phyloP scores from a whole-genome alignment of 1,284 basidiomycete genomes.

The Sanghuangporus weigelae region DNA sequence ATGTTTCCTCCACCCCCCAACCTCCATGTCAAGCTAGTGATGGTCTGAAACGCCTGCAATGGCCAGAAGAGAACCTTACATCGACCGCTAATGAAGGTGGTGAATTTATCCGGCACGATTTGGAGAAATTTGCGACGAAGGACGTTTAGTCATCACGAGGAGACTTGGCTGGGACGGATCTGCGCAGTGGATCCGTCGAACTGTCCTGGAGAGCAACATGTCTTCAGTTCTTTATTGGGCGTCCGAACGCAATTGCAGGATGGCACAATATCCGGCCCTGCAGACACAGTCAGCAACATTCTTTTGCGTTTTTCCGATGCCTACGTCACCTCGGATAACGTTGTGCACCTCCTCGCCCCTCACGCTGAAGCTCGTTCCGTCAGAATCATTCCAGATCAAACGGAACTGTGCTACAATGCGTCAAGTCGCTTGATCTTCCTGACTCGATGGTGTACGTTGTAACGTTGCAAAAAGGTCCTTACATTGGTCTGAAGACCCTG shows the following conservation, averaged over 20 bases:
- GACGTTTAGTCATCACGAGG: background rate
- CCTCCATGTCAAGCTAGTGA: background rate
- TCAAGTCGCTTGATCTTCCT: conserved; percentile 12
- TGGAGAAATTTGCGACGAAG: background rate
- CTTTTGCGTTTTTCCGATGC: conserved; percentile 23
- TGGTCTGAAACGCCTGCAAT: background rate
- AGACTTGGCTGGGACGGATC: conserved; percentile 3
- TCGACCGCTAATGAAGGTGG: background rate
- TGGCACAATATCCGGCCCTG: conserved; percentile 24
- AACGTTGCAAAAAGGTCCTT: conserved; percentile 4
- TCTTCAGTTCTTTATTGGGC: conserved; percentile 24
- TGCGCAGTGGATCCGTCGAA: conserved; percentile 25
- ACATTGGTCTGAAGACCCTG: conserved; percentile 11
- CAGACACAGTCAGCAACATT: conserved; percentile 27
- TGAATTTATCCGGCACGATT: background rate
- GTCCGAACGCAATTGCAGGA: conserved; percentile 24
- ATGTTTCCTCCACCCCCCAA: background rate
- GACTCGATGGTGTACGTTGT: conserved; percentile 11
- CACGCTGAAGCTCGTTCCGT: conserved; percentile 21
- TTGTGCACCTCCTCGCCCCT: conserved; percentile 26
- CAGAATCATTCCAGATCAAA: conserved; percentile 16
- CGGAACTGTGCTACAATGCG: conserved; percentile 10
- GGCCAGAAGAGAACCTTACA: conserved; percentile 6
- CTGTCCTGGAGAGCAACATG: conserved; percentile 28
- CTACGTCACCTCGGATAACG: conserved; percentile 27